Base-by-base conservation (phyloP, 1,139 yeast genomes). In the Saccharomycopsis hybrid region DNA sequence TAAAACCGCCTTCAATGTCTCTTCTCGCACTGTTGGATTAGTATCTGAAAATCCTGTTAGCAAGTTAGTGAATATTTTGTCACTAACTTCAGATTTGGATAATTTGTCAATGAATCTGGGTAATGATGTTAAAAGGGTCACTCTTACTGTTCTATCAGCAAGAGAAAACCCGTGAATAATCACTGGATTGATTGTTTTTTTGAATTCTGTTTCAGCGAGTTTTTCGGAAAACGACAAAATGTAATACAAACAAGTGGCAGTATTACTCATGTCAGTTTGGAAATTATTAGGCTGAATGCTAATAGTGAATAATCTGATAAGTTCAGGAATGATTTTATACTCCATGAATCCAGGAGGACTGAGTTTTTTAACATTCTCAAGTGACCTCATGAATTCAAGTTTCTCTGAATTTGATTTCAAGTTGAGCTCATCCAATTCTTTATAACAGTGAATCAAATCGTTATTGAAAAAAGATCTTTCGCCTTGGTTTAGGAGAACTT, bases 41-140 rank as follows among this genome's bases (percentile, higher is more conserved):
- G 95, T 79, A 62, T 92, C 98, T 38, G 82, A 80, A 59, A 92
- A 84, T 0, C 97, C 97, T 25, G 84, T 79, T 9, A 83, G 69
- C 58, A 87, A 72, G 46, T 75, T 75, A 9, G 78, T 78, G 63
- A 87, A 88, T 2, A 92, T 73, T 58, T 77, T 80, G 59, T 76
- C 82, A 55, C 85, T 85, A 4, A 89, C 76, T 44, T 83, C 87
- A 32, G 75, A 65, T 47, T 80, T 80, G 3, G 79, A 71, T 30
- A 88, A 65, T 43, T 67, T 66, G 1, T 69, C 69, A 40, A 79
- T 71, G 57, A 77, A 81, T 24, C 70, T 67, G 0, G 89, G 81
- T 53, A 92, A 67, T 48, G 78, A 72, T 36, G 79, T 79, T 54
- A 92, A 71, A 42, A 92, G 69, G 25, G 82, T 74, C 59, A 88